Base-by-base conservation (phyloP, 306 rosid species). In the Ochetophila trinervis region DNA sequence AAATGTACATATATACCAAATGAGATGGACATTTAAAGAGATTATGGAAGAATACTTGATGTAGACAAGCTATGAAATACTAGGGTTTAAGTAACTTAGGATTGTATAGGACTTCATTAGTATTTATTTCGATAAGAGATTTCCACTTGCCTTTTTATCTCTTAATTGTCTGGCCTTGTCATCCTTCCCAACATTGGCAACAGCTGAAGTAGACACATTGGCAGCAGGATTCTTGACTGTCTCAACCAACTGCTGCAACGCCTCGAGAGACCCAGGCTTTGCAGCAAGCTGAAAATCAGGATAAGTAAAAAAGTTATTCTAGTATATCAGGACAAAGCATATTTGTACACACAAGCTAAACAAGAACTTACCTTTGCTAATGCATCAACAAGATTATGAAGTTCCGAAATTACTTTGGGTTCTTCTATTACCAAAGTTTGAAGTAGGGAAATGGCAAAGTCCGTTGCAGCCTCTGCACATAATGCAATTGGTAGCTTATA, bases 351-450 rank as follows among this genome's bases (percentile, higher is more conserved):
- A 60, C 18, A 62, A 50, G 53, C 24, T 22, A 48, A 52, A 59
- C 50, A 63, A 60, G 73, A 8, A 71, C 81, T 77, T 75, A 94
- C 99, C 97, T 94, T 94, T 53, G 88, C 77, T 73, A 94, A 66
- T 70, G 95, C 90, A 66, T 94, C 99, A 67, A 94, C 90, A 69
- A 94, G 96, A 84, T 85, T 94, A 81, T 88, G 96, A 75, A 94
- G 97, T 74, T 94, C 99, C 27, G 99, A 94, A 72, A 94, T 85
- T 67, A 94, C 85, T 83, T 73, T 88, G 1, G 91, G 78, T 62
- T 94, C 97, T 79, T 90, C 96, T 36, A 75, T 48, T 61, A 78
- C 86, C 82, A 94, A 75, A 53, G 78, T 77, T 68, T 94, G 94
- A 74, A 94, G 90, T 51, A 94, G 94, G 59, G 97, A 90, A 60